These are phyloP conservation scores for Podaxis sp. DNA, from an alignment of 768 basidiomycete species.

Conservation along the genomic window DNA sequence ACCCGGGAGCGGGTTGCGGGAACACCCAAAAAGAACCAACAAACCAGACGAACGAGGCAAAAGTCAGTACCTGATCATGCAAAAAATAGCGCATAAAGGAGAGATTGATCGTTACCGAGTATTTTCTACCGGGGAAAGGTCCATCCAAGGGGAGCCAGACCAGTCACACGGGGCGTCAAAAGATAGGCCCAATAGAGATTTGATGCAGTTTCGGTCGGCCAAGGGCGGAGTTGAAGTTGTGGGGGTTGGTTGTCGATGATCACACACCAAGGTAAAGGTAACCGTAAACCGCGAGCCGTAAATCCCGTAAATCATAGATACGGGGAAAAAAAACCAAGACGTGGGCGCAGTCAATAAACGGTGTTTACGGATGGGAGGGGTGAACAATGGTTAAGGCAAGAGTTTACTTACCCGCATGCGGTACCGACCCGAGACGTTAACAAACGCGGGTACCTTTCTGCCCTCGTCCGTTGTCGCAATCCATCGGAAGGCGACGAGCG, in stretches of 20 bases:
- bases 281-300: not conserved
- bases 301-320: not conserved
- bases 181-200: not conserved
- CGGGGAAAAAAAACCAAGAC: not conserved
- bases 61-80: conserved; percentile 8
- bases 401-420: conserved; percentile 65
- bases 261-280: not conserved
- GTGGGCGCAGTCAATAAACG: not conserved
- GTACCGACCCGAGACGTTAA: conserved; percentile 78
- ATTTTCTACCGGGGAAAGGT: conserved; percentile 34
- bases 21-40: not conserved
- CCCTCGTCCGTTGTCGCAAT: conserved; percentile 63
- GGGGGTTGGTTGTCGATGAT: not conserved
- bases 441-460: conserved; percentile 53
- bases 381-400: not conserved
- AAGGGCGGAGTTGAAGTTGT: not conserved
- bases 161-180: not conserved
- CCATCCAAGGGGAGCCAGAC: not conserved
- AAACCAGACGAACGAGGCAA: not conserved
- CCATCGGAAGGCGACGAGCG: conserved; percentile 69
- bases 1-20: not conserved
- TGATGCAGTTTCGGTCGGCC: not conserved
- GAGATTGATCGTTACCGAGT: conserved; percentile 34
- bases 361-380: conserved; percentile 1
- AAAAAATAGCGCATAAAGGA: conserved; percentile 7